Evolutionary conservation across 306 rosid species (phyloP), one percentile per base, ranked within the genome.

Genomic region (Prunus mira): DNA sequence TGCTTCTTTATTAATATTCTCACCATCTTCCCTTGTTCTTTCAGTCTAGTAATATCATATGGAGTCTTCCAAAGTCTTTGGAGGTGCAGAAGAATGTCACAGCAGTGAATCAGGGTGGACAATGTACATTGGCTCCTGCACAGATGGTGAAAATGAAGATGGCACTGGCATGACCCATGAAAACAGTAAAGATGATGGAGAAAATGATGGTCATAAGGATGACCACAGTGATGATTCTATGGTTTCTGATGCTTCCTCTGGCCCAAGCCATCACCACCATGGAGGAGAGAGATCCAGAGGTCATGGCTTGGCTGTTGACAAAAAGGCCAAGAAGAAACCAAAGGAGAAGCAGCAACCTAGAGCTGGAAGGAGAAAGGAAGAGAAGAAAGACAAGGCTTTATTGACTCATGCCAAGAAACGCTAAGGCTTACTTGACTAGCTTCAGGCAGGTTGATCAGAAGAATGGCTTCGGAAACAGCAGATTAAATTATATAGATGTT

Each of bases 91-190:
- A 72, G 99, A 95, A 82, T 92, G 96, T 75, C 88, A 89, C 65
- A 95, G 99, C 87, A 90, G 92, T 82, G 99, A 95, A 76, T 95
- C 99, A 50, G 99, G 99, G 52, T 95, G 99, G 99, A 95, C 99
- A 49, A 92, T 86, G 97, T 95, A 95, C 67, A 87, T 95, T 71
- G 98, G 96, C 18, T 92, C 97, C 38, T 85, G 84, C 20, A 69
- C 67, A n/a, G 73, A 83, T 28, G 93, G 45, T 30, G 82, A 81
- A 38, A 79, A 56, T 18, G 82, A 76, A 27, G 34, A 30, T 13
- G 38, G 41, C 46, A 8, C 14, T 13, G n/a, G 41, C 46, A 30
- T 15, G 46, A 55, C 15, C 17, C 66, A 46, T 50, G 80, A 65
- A 69, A 78, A 80, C 45, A 74, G 65, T 3, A 30, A 57, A 0